Base-by-base conservation (phyloP, 2,329 filamentous ascomycete species). In the Colletotrichum abscissum region DNA sequence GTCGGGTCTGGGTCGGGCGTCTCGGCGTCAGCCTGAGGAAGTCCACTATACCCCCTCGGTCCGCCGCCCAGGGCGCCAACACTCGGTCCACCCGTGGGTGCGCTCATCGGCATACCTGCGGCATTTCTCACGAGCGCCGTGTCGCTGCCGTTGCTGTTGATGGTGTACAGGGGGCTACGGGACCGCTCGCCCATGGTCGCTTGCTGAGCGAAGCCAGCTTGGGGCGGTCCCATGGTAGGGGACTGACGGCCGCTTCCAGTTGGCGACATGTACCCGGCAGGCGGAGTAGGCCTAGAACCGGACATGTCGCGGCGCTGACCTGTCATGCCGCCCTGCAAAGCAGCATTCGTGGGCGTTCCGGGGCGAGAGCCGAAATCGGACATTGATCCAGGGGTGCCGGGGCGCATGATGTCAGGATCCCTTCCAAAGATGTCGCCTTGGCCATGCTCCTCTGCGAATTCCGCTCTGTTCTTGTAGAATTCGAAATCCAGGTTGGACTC, bases 401-500 rank as follows among this genome's bases (percentile, higher is more conserved):
- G 89, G 1, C 92, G 87, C 19, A 88, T 82, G 2, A 92, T 83
- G 74, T 93, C 92, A 28, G 86, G 84, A 2, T 88, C 82, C 16
- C 85, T 87, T 3, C 92, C 93, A 75, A 90, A 92, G 7, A 92
- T 85, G 38, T 90, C 89, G 26, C 93, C 93, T 5, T 93, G 95
- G n/a, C 95, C 95, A 76, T 95, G 93, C 67, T 97, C 94, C 12
- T 95, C 92, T 1, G 92, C 91, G 83, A 98, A 98, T 77, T 98
- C 96, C 2, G 94, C 90, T 1, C 95, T 89, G 81, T 98, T 93
- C 83, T 97, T 98, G 87, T 92, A 98, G 83, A 95, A 96, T 74
- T 95, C 92, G 80, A 97, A 98, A 81, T 98, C 95, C 82, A 98
- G 92, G 62, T 95, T 91, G 67, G 89, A 89, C 78, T 98, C 96